These are phyloP conservation scores for Coriaria nepalensis DNA, from an alignment of 306 rosid species.

Conservation along the genomic window DNA sequence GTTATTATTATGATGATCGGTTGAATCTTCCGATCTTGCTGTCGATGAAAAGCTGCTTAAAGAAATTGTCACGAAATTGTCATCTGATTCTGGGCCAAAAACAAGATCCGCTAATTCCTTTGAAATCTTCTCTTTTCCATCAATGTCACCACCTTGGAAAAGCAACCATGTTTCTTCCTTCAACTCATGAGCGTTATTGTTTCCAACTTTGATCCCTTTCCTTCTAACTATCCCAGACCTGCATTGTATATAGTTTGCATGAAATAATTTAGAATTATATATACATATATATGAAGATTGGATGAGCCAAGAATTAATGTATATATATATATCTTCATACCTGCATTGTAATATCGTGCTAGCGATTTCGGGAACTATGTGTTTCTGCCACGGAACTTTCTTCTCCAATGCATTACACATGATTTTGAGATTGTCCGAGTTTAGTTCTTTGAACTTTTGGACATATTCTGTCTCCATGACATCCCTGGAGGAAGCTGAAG, in stretches of 20 bases:
- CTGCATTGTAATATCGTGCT: constrained; percentile 54
- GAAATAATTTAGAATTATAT: too few relatives aligned
- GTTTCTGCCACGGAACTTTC: constrained; percentile 71
- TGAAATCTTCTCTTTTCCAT: constrained; percentile 58
- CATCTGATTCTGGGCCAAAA: constrained; percentile 43
- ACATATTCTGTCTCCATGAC: constrained; percentile 51
- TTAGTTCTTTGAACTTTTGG: constrained; percentile 50
- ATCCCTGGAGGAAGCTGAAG: constrained; percentile 51
- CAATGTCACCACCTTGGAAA: constrained; percentile 70
- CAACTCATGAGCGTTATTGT: neutral
- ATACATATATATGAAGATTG: too few relatives aligned
- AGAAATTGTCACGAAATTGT: constrained; percentile 38
- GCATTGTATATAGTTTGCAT: neutral
- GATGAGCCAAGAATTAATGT: too few relatives aligned
- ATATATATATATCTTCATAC: too few relatives aligned
- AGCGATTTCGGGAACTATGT: constrained; percentile 52
- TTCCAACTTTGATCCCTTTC: constrained; percentile 23
- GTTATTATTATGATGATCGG: neutral
- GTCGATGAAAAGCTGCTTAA: constrained; percentile 49
- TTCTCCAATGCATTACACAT: constrained; percentile 64
- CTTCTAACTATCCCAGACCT: constrained; percentile 64
- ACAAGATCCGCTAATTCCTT: constrained; percentile 54
- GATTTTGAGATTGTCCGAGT: constrained; percentile 45
- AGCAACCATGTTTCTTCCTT: constrained; percentile 89
- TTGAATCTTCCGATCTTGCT: too few relatives aligned